Conservation (phyloP, 208 protist genomes). For the Phytomonas sp. region DNA sequence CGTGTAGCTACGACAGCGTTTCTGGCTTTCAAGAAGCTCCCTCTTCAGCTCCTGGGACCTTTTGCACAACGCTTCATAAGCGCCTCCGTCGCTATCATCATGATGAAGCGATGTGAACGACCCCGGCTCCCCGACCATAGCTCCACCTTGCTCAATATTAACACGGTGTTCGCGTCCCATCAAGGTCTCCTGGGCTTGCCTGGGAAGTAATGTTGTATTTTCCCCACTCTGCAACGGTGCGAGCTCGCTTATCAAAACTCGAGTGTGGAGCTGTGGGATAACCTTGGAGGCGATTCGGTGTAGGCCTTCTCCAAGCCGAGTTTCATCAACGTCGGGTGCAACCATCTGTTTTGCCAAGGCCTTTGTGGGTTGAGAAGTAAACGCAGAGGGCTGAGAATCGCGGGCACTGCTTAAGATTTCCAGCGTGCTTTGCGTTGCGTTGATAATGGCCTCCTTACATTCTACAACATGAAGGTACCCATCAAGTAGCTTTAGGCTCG, state of each 20-base stretch:
- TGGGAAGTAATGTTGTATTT: not conserved
- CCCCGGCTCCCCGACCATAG: slow-evolving; percentile 9
- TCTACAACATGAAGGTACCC: slow-evolving; percentile 8
- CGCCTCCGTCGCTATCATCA: slow-evolving; percentile 11
- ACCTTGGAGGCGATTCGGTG: not conserved
- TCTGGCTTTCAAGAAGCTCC: slow-evolving; percentile 32
- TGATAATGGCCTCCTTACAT: not conserved
- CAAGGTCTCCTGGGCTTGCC: not conserved
- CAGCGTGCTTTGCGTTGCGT: not conserved
- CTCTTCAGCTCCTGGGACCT: slow-evolving; percentile 36
- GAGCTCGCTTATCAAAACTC: not conserved
- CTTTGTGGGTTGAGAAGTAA: not conserved
- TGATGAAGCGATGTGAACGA: slow-evolving; percentile 20
- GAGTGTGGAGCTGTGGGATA: not conserved
- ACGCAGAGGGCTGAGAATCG: not conserved
- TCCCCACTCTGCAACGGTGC: not conserved
- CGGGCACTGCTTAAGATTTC: not conserved
- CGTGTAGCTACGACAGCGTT: slow-evolving; percentile 28
- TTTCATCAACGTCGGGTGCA: not conserved
- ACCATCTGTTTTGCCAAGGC: not conserved
- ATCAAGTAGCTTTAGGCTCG: slow-evolving; percentile 21
- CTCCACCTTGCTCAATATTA: not conserved
- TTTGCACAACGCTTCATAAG: slow-evolving; percentile 32
- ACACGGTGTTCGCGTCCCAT: not conserved
- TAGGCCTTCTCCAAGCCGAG: not conserved